phyloP scores from a whole-genome alignment of 176 grass and related monocot genomes.

The Zea luxurians region DNA sequence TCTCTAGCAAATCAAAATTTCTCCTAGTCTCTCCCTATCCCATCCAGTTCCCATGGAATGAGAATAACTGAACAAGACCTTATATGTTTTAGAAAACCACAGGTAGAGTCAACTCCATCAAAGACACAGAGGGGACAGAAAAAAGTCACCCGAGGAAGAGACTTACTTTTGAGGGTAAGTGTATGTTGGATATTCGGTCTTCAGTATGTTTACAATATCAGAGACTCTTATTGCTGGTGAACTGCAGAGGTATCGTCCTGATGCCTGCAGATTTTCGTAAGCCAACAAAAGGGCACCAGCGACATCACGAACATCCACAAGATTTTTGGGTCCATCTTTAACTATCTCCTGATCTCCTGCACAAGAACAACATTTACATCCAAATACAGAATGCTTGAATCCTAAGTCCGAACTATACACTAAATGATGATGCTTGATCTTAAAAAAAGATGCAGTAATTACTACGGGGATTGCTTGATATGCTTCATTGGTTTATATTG shows the following conservation, averaged over 20 bases:
- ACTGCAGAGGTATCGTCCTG: conserved; percentile 44
- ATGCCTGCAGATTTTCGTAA: conserved; percentile 27
- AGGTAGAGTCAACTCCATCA: background rate
- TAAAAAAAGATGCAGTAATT: no score
- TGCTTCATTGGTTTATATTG: background rate
- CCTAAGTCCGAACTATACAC: background rate
- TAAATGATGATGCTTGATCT: background rate
- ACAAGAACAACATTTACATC: background rate
- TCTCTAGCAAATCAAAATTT: no score
- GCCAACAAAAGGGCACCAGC: conserved; percentile 34
- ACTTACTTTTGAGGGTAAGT: conserved; percentile 39
- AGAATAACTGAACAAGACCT: background rate
- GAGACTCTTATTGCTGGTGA: conserved; percentile 22
- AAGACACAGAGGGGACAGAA: background rate
- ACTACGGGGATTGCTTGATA: background rate
- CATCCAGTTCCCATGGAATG: no score
- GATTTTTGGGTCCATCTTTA: background rate
- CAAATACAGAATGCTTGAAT: background rate
- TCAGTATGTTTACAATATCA: conserved; percentile 24
- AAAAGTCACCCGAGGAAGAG: background rate
- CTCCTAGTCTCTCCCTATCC: no score
- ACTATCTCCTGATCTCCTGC: background rate
- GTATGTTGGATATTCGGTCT: conserved; percentile 4
- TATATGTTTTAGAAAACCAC: background rate
- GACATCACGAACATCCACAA: conserved; percentile 48